Percentiles rank a stretch among this genome's conserved stretches.
phyloP scores from a whole-genome alignment of 2,329 filamentous ascomycete species.

The Fusarium falciforme region DNA sequence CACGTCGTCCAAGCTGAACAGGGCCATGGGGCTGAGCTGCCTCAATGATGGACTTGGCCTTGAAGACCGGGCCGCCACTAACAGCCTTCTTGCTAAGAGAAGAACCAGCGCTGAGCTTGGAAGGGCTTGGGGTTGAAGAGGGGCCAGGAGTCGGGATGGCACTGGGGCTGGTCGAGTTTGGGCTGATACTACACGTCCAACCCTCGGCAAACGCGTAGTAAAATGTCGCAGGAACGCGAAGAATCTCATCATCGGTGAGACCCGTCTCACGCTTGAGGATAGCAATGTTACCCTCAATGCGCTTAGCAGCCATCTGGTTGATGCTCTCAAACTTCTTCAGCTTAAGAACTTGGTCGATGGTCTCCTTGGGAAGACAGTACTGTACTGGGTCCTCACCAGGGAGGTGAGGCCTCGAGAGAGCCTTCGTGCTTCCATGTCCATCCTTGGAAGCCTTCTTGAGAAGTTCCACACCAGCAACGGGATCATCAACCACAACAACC shows the following conservation, averaged over 20 bases:
- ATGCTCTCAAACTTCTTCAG: slow-evolving; percentile 6
- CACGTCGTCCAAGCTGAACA: neutral
- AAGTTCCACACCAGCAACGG: slow-evolving; percentile 29
- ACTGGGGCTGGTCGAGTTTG: neutral
- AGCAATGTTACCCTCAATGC: slow-evolving; percentile 38
- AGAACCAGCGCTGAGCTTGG: neutral
- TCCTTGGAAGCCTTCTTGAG: slow-evolving; percentile 24
- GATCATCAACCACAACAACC: slow-evolving; percentile 40
- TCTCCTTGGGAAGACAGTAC: slow-evolving; percentile 14
- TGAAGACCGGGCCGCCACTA: slow-evolving; percentile 1
- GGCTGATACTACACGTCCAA: neutral
- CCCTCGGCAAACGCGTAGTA: neutral
- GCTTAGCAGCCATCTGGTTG: slow-evolving; percentile 21
- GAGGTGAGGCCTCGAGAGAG: slow-evolving; percentile 19
- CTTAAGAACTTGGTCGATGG: slow-evolving; percentile 32
- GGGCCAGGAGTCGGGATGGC: neutral
- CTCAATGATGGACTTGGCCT: slow-evolving; percentile 25
- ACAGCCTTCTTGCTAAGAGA: neutral
- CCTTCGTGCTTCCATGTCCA: slow-evolving; percentile 29
- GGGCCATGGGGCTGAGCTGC: neutral
- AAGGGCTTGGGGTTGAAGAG: neutral
- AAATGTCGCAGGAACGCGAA: slow-evolving; percentile 35
- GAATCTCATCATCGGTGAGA: slow-evolving; percentile 37
- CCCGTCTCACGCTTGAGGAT: slow-evolving; percentile 41
- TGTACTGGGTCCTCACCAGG: neutral